Percentiles rank a stretch among this genome's conserved stretches.
Conservation (phyloP, 345 rosid genomes). For the Melastoma malabathricum region DNA sequence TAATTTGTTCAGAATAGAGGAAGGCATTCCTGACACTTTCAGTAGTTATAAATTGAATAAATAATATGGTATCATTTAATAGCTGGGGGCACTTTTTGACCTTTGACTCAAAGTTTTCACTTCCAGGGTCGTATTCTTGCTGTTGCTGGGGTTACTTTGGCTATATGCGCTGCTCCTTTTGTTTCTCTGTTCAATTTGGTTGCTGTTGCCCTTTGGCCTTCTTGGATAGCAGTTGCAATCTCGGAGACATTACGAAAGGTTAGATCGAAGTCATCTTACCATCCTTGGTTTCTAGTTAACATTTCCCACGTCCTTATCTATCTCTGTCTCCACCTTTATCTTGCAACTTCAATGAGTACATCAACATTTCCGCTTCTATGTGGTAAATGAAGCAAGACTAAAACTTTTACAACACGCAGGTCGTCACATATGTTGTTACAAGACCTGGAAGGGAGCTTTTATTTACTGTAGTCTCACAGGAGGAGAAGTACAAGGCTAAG, state of each 20-base stretch:
- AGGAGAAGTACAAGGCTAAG: conserved; percentile 95
- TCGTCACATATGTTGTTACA: conserved; percentile 72
- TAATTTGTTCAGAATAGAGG: too few species aligned
- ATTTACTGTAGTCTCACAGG: conserved; percentile 82
- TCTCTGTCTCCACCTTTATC: neutral
- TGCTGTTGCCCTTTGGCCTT: conserved; percentile 78
- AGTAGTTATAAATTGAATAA: too few species aligned
- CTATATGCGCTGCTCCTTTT: conserved; percentile 71
- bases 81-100: too few species aligned
- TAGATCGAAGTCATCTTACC: neutral
- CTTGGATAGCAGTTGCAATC: conserved; percentile 64
- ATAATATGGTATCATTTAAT: too few species aligned
- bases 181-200: conserved; percentile 58
- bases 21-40: too few species aligned
- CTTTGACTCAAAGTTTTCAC: conserved; percentile 1
- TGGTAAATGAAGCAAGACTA: too few species aligned
- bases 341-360: too few species aligned
- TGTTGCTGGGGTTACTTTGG: conserved; percentile 58
- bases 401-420: conserved; percentile 22
- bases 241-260: conserved; percentile 93
- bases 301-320: neutral
- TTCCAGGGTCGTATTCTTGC: conserved; percentile 77
- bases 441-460: conserved; percentile 91
- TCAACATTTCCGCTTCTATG: too few species aligned
- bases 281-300: neutral